Conservation (phyloP, 208 protist species). For the Acanthamoeba culbertsoni region DNA sequence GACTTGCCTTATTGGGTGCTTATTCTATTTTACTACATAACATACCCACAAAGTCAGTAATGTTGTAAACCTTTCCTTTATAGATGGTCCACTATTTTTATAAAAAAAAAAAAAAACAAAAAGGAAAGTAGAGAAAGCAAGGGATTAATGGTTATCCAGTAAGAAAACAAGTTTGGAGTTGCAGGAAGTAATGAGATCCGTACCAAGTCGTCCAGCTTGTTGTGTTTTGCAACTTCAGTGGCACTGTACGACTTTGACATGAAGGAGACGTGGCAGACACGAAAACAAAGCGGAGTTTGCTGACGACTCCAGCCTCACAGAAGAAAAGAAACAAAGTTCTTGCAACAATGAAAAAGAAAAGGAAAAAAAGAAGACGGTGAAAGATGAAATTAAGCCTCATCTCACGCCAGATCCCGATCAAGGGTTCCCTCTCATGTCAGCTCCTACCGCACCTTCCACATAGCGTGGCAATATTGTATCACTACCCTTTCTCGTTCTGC, state of each 20-base stretch:
- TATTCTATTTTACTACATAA: no score
- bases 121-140: background rate
- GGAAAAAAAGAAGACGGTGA: background rate
- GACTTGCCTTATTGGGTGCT: no score
- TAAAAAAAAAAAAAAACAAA: background rate
- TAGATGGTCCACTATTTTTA: slow-evolving; percentile 10
- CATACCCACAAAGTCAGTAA: slow-evolving; percentile 23
- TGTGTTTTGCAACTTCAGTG: slow-evolving; percentile 33
- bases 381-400: background rate
- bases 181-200: background rate
- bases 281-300: background rate
- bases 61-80: slow-evolving; percentile 50
- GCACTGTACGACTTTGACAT: background rate
- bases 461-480: no score
- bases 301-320: no score
- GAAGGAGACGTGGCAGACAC: background rate
- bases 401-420: background rate
- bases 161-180: background rate
- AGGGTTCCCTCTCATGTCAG: background rate
- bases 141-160: background rate
- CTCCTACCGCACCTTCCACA: no score
- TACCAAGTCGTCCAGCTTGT: slow-evolving; percentile 42
- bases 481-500: no score
- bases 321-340: no score
- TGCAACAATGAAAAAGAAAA: background rate